Base-by-base conservation (phyloP, 106 monocot genomes). In the Platanthera zijinensis region DNA sequence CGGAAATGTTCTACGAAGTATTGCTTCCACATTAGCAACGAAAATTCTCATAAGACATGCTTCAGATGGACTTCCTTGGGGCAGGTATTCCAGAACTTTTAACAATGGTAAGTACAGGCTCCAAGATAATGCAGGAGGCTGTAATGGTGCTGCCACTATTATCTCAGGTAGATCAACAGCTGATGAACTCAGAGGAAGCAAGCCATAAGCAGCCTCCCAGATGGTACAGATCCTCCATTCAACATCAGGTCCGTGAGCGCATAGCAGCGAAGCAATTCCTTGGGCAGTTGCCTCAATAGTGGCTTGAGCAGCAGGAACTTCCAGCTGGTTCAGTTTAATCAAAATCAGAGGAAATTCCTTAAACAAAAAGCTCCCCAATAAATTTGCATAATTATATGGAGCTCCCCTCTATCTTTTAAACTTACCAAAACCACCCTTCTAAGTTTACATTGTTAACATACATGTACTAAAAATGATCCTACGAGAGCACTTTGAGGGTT, bases 131-230 rank as follows among this genome's bases (percentile, higher is more conserved):
- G 87, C 85, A 82, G 97, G 97, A 75, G 97, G 93, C 73, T 97
- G 97, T 69, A 97, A 71, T 61, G 97, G 94, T 21, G 97, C 76
- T 7, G 94, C 87, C 51, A 99, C 92, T 14, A 99, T 85, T 72
- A 94, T 94, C 81, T 99, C 97, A 57, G 97, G 97, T 28, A 99
- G 88, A 81, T 99, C 97, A 77, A 97, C 83, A 78, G 90, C 89
- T 70, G 92, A 94, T 69, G 97, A 99, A 84, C 83, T 94, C 46
- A 99, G 75, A 56, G 97, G 94, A 77, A 99, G 89, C 46, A 99
- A 86, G 15, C 97, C 97, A 85, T 99, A 99, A 32, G 97, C 94
- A 77, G 97, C 97, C 85, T 99, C 97, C 97, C 97, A 99, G 48
- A 99, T 99, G 17, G 94, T 90, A 70, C 97, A 99, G 45, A 99